phyloP scores from a whole-genome alignment of 164 flowering plant species.

The Magnolia sinica region DNA sequence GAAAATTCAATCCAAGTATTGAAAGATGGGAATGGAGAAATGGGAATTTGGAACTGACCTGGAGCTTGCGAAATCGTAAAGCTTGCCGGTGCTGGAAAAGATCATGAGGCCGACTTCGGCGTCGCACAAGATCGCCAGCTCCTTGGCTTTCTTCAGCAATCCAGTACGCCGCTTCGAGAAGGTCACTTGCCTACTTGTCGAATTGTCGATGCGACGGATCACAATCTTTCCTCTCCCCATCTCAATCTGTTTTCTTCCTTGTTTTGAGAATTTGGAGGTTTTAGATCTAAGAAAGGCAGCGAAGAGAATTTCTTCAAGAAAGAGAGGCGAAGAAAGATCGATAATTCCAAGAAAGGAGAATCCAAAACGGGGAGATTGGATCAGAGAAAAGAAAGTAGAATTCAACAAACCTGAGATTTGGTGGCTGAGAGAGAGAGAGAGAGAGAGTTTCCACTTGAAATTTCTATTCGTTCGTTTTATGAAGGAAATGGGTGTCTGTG shows the following conservation, averaged over 20 bases:
- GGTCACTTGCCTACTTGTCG: slow-evolving; percentile 78
- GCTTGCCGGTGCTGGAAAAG: slow-evolving; percentile 75
- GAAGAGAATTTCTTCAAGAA: background rate
- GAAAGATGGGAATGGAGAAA: background rate
- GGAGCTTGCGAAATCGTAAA: slow-evolving; percentile 62
- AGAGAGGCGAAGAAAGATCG: background rate
- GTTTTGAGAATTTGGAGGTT: background rate
- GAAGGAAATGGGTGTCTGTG: too few species aligned
- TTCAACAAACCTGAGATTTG: background rate
- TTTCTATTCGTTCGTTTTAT: background rate
- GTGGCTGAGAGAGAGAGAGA: background rate
- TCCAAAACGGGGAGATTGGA: background rate
- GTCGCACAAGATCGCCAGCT: slow-evolving; percentile 70
- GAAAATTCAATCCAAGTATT: background rate
- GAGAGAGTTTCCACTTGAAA: background rate
- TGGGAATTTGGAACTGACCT: slow-evolving; percentile 31
- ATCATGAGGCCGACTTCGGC: slow-evolving; percentile 75
- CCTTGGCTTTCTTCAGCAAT: slow-evolving; percentile 71
- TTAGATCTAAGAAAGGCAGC: background rate
- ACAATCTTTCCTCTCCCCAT: slow-evolving; percentile 90
- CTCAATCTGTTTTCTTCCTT: slow-evolving; percentile 9
- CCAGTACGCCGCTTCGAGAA: slow-evolving; percentile 78
- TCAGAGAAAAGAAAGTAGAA: background rate
- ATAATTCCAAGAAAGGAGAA: background rate
- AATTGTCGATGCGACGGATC: slow-evolving; percentile 64